phyloP scores from a whole-genome alignment of 345 rosid species.

The Fremontodendron californicum region DNA sequence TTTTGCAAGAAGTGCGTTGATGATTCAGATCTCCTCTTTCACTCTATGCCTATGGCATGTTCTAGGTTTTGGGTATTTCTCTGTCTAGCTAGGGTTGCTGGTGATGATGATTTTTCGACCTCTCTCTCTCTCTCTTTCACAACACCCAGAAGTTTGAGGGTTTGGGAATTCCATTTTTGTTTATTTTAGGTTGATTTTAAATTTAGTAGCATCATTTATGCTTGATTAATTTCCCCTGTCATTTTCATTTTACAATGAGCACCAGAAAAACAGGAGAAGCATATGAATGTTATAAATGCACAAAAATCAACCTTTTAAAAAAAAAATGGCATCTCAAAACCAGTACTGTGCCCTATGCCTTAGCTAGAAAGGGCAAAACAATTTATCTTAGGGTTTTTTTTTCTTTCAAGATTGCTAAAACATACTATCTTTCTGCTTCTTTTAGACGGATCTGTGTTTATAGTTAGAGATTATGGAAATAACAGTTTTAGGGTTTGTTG shows the following conservation, averaged over 20 bases:
- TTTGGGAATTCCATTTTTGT: background rate
- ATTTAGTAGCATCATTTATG: background rate
- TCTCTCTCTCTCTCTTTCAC: background rate
- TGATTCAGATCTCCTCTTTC: no score
- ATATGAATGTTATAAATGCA: background rate
- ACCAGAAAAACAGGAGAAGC: background rate
- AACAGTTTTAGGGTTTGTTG: conserved; percentile 4
- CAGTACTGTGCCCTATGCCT: background rate
- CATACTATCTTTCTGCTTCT: background rate
- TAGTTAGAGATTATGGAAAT: background rate
- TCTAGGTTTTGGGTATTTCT: no score
- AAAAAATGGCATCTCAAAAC: background rate
- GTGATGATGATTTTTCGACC: no score
- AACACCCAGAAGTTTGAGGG: background rate
- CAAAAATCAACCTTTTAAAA: background rate
- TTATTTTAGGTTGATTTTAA: background rate
- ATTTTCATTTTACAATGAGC: background rate
- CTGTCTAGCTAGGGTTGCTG: no score
- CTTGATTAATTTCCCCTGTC: background rate
- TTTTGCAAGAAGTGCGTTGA: background rate
- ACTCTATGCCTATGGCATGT: background rate
- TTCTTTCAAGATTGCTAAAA: background rate
- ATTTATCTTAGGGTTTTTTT: background rate
- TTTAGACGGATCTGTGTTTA: background rate
- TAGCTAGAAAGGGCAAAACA: background rate